Evolutionary conservation across 2,329 filamentous ascomycete genomes (phyloP).

Genomic region (Falciphora oryzae): DNA sequence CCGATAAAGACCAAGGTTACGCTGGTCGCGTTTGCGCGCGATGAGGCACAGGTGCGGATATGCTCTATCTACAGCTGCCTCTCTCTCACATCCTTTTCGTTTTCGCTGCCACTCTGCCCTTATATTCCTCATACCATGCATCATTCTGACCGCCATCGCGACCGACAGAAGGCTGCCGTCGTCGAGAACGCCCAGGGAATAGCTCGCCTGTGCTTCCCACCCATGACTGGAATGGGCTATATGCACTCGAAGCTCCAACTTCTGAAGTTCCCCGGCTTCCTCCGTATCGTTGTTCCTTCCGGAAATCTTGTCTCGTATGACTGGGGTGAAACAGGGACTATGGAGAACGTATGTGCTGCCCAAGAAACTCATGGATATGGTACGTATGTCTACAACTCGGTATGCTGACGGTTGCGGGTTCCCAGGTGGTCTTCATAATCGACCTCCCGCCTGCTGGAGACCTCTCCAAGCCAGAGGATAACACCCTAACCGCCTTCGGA

Average conservation of each 20-base stretch:
- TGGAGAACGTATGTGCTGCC: conserved; percentile 66
- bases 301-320: conserved; percentile 83
- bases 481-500: conserved; percentile 49
- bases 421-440: conserved; percentile 77
- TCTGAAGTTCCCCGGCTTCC: conserved; percentile 66
- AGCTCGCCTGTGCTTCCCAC: conserved; percentile 68
- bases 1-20: conserved; percentile 53
- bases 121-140: not conserved
- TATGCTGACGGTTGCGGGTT: conserved; percentile 1
- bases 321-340: conserved; percentile 78
- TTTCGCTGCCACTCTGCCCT: not conserved
- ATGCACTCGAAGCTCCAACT: conserved; percentile 97
- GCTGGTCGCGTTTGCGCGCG: conserved; percentile 50
- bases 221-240: conserved; percentile 65
- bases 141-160: not conserved
- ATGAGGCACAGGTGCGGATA: conserved; percentile 41
- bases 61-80: not conserved
- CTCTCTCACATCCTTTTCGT: not conserved
- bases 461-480: conserved; percentile 18
- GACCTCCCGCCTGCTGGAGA: conserved; percentile 64
- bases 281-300: conserved; percentile 79
- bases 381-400: not conserved
- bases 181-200: conserved; percentile 37
- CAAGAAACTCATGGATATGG: no score
- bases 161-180: conserved; percentile 41